These are phyloP conservation scores for Erythrobasidium hasegawianum DNA, from an alignment of 1,284 basidiomycete species.

Conservation along the genomic window DNA sequence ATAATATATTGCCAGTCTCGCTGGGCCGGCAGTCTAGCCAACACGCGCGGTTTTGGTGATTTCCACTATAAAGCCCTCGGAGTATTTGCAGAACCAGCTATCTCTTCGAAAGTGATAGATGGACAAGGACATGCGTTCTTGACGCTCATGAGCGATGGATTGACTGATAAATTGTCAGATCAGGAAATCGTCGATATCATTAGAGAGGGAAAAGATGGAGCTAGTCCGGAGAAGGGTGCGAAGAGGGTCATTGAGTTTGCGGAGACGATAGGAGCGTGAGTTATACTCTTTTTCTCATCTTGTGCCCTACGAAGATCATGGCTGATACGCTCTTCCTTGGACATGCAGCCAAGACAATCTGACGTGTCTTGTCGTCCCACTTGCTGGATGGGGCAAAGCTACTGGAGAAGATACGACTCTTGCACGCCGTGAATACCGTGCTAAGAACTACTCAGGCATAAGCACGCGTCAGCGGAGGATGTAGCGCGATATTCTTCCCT, in stretches of 20 bases:
- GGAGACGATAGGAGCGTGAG: conserved; percentile 66
- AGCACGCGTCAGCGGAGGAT: conserved; percentile 67
- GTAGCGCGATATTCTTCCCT: no score
- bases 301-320: no score
- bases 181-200: conserved; percentile 91
- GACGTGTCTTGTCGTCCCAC: conserved; percentile 85
- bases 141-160: conserved; percentile 61
- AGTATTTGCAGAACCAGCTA: conserved; percentile 91
- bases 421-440: conserved; percentile 72
- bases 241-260: conserved; percentile 78
- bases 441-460: conserved; percentile 68
- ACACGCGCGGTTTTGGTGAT: conserved; percentile 92
- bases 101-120: conserved; percentile 47
- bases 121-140: conserved; percentile 42
- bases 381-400: conserved; percentile 84
- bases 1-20: conserved; percentile 45
- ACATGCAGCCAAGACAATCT: conserved; percentile 79
- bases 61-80: conserved; percentile 82
- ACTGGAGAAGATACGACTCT: conserved; percentile 74
- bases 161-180: conserved; percentile 84
- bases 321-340: no score
- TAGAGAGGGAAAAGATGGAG: conserved; percentile 51
- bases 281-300: no score
- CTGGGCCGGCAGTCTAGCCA: conserved; percentile 94
- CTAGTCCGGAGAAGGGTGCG: conserved; percentile 75